Evolutionary conservation across 2,329 filamentous ascomycete genomes (phyloP).

Genomic region (Helotiales sp.): DNA sequence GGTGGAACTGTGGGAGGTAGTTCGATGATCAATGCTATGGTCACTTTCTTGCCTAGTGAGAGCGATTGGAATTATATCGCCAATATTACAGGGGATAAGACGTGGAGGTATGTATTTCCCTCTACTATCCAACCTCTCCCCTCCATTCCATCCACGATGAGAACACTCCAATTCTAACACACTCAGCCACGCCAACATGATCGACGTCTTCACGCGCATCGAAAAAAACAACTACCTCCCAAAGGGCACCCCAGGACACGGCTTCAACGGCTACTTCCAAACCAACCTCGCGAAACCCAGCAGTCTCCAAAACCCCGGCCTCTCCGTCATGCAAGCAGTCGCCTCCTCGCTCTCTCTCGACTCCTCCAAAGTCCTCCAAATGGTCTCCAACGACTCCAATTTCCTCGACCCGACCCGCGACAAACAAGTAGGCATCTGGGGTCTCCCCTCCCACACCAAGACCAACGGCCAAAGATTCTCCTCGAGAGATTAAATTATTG

Average conservation of each 20-base stretch:
- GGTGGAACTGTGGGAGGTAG: constrained; percentile 47
- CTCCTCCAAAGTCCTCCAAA: constrained; percentile 26
- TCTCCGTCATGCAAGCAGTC: constrained; percentile 21
- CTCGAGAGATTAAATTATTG: constrained; percentile 38
- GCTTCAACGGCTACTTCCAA: constrained; percentile 43
- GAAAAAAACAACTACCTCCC: constrained; percentile 52
- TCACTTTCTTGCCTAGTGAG: constrained; percentile 48
- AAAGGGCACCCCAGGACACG: constrained; percentile 47
- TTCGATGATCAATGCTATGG: constrained; percentile 45
- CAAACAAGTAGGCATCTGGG: neutral
- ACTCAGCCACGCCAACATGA: constrained; percentile 46
- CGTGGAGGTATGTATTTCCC: constrained; percentile 42
- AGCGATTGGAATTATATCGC: constrained; percentile 51
- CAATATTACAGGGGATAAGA: constrained; percentile 49
- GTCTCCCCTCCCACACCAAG: neutral
- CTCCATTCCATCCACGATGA: too few species aligned
- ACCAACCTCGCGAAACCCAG: constrained; percentile 18
- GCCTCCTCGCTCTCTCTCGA: constrained; percentile 12
- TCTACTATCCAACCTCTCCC: neutral
- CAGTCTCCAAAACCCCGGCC: constrained; percentile 30
- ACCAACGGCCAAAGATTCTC: constrained; percentile 27
- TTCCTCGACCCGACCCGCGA: constrained; percentile 22
- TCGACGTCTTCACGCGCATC: constrained; percentile 47
- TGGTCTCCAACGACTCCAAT: constrained; percentile 35
- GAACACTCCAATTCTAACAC: too few species aligned